phyloP scores from a whole-genome alignment of 805 yeast genomes.

The Candida methanosorbosa region DNA sequence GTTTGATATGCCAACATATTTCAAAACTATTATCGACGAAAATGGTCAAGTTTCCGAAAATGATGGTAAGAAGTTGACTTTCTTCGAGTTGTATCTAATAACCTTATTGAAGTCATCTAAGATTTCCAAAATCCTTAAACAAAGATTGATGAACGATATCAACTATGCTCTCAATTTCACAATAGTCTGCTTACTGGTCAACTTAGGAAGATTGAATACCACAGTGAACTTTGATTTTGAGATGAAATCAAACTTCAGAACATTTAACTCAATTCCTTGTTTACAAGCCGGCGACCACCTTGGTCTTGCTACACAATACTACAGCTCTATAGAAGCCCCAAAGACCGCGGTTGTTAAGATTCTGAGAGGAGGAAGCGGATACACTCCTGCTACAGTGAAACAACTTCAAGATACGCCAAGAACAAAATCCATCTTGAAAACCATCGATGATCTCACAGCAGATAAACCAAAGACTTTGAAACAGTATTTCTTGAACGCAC shows the following conservation, averaged over 20 bases:
- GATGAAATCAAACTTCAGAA: conserved; percentile 88
- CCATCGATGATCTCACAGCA: conserved; percentile 65
- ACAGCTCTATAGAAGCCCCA: conserved; percentile 7
- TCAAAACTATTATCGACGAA: conserved; percentile 11
- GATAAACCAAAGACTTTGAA: conserved; percentile 38
- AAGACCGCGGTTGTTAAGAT: neutral
- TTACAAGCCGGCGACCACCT: conserved; percentile 59
- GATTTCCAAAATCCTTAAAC: conserved; percentile 75
- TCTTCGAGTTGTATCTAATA: conserved; percentile 75
- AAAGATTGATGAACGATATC: conserved; percentile 58
- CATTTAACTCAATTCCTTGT: conserved; percentile 90
- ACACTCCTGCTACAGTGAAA: conserved; percentile 42
- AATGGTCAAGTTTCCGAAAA: conserved; percentile 13
- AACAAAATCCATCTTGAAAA: conserved; percentile 79
- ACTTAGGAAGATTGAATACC: conserved; percentile 90
- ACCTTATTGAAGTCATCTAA: conserved; percentile 77
- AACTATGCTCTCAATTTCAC: conserved; percentile 26
- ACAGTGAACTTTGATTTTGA: conserved; percentile 92
- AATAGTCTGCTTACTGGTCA: conserved; percentile 63
- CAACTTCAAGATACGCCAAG: conserved; percentile 94
- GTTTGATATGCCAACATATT: conserved; percentile 29
- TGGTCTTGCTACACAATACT: conserved; percentile 16
- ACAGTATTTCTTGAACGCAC: conserved; percentile 30
- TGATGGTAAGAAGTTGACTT: conserved; percentile 48
- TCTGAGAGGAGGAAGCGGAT: conserved; percentile 18